These are phyloP conservation scores for Steccherinum ochraceum DNA, from an alignment of 768 basidiomycete species.

Conservation along the genomic window DNA sequence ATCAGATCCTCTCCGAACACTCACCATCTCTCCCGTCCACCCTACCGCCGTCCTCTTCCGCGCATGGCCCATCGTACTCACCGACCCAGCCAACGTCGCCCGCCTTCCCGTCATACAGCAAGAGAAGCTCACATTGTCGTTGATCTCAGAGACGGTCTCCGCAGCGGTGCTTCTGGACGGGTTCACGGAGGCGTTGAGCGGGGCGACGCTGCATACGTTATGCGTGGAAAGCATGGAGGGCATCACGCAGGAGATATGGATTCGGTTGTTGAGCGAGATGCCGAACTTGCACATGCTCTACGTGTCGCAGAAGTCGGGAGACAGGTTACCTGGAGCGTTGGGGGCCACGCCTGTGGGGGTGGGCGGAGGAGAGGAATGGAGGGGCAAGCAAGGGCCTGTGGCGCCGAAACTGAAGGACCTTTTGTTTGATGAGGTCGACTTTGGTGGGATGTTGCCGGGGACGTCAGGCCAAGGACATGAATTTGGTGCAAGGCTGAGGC, in stretches of 20 bases:
- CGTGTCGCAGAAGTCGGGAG: not conserved
- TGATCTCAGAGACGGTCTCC: not conserved
- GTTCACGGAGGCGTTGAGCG: not conserved
- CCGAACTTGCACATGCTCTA: not conserved
- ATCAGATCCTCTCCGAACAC: not conserved
- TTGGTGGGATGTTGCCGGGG: not conserved
- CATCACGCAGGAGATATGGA: not conserved
- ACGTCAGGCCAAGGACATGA: not conserved
- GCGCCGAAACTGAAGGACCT: not conserved
- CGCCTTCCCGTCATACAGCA: not conserved
- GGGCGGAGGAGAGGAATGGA: no score
- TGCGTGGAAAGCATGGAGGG: not conserved
- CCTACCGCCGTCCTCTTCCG: not conserved
- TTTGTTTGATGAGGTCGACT: not conserved
- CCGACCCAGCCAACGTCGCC: not conserved
- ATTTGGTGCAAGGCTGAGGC: not conserved
- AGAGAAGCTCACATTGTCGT: not conserved
- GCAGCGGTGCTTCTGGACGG: not conserved
- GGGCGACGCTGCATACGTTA: not conserved
- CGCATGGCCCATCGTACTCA: not conserved
- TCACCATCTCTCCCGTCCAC: not conserved
- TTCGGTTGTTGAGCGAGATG: not conserved
- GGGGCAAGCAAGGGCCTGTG: not conserved
- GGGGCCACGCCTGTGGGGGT: no score
- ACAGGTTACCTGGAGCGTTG: not conserved